A percentile compares a stretch with the other conserved stretches of the same genome.
These are phyloP conservation scores for Leccinellum albellum DNA, from an alignment of 768 basidiomycete species.

Conservation along the genomic window DNA sequence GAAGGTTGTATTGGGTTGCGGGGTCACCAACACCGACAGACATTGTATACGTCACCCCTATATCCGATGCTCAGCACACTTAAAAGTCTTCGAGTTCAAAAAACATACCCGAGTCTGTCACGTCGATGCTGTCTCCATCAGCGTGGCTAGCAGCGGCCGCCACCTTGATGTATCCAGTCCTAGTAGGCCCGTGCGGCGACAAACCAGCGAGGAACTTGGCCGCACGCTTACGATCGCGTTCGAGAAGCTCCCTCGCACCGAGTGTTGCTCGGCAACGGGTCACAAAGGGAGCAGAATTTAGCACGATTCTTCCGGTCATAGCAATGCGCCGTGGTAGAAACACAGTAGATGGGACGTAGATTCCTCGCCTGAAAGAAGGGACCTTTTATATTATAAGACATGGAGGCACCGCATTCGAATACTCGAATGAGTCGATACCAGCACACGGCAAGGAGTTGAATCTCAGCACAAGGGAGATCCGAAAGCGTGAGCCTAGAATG, in stretches of 20 bases:
- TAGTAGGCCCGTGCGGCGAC: slow-evolving; percentile 51
- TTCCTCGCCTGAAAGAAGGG: background rate
- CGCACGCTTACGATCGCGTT: slow-evolving; percentile 52
- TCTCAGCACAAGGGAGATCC: background rate
- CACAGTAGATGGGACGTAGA: background rate
- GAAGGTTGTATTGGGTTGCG: slow-evolving; percentile 45
- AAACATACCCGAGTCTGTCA: slow-evolving; percentile 47
- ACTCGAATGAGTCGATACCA: background rate
- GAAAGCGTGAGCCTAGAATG: background rate
- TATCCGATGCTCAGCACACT: background rate
- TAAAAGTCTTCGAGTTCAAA: background rate
- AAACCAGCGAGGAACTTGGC: slow-evolving; percentile 51
- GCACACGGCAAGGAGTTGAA: background rate
- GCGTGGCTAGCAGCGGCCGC: slow-evolving; percentile 8
- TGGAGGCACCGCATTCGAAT: background rate
- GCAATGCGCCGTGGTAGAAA: background rate
- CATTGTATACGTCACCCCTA: slow-evolving; percentile 51
- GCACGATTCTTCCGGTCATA: slow-evolving; percentile 36
- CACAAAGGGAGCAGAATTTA: slow-evolving; percentile 43
- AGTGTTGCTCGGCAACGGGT: slow-evolving; percentile 37
- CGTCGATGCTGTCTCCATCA: slow-evolving; percentile 41
- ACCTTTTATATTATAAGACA: slow-evolving; percentile 24
- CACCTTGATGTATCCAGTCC: slow-evolving; percentile 20
- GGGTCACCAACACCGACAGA: slow-evolving; percentile 51
- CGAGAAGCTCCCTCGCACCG: slow-evolving; percentile 47